Base-by-base conservation (phyloP, 495 filamentous ascomycete genomes). In the Penicillium turbatum region DNA sequence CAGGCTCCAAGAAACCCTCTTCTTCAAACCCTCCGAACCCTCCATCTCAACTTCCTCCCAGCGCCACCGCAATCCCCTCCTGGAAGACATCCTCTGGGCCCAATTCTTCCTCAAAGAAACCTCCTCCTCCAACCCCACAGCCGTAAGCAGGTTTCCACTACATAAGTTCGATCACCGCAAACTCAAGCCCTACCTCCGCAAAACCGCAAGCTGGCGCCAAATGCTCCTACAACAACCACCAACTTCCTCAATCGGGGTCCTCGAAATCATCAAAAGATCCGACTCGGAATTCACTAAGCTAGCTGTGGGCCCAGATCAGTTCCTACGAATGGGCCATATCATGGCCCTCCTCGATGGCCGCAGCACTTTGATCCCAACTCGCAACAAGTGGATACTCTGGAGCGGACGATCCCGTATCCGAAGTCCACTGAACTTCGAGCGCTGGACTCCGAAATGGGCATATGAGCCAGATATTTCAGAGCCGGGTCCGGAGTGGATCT, bases 161-260 rank as follows among this genome's bases (percentile, higher is more conserved):
- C 49, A 31, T 3, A 31, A 43, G 17, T 9, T 10, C 8, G 41
- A 43, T 32, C 39, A 24, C 3, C 30, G 36, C 19, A 53, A 46
- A 5, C 38, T 44, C 12, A 39, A 40, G 5, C 7, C 30, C 8
- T 46, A 42, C 26, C 24, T 57, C 0, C 54, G 48, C 5, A 44
- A 36, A 17, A 41, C 53, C n/a, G 55, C 55, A 13, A 57, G 49
- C 32, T 57, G 55, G 55, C 48, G 34, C n/a, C 41, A 35, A 26
- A 57, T 57, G 55, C 43, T 51, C 0, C 49, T 51, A 1, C 49
- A 51, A 35, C 49, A 51, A 51, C 49, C 49, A 19, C 49, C 49
- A 16, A 43, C 38, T 2, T 51, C 49, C 11, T 51, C 49, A 43
- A 43, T 51, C 31, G 49, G 49, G 9, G 39, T 51, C 5, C 39